Base-by-base conservation (phyloP, 2,329 filamentous ascomycete species). In the Bipolaris zeicola region DNA sequence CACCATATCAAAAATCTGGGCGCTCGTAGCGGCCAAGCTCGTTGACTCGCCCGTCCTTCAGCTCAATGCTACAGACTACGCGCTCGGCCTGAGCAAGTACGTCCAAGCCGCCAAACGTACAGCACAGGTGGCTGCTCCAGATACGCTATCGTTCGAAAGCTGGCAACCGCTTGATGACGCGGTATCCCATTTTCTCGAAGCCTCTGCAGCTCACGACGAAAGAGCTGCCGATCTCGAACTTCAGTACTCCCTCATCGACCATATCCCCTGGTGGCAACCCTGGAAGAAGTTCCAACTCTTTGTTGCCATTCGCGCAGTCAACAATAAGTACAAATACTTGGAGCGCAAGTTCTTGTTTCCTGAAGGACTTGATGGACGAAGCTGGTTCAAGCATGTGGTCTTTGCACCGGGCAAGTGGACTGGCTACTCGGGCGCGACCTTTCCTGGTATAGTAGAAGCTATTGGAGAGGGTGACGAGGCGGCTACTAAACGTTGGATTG, bases 341-440 rank as follows among this genome's bases (percentile, higher is more conserved):
- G 94, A 98, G 75, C 83, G 92, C 14, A 82, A 87, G 48, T 96
- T 97, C 76, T 68, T 97, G 60, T 89, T 91, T 67, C 78, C 85
- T 4, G 81, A 83, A 3, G 94, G 94, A 0, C 78, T 98, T 18
- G 93, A 96, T 72, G 86, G 87, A 1, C 81, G 94, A 57, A 80
- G 81, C 22, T 97, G 92, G 92, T 98, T 94, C 80, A 97, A 97
- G 79, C 94, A 97, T 69, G 89, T 96, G 2, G 89, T 97, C 1
- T 97, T 96, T 76, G 93, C 93, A 1, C 93, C 93, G 0, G 93
- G 93, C 0, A 75, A 94, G 45, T 96, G 92, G 92, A 96, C 92
- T 0, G 93, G 93, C 0, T 97, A 97, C 75, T 81, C 92, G 0
- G 93, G 92, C 3, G 86, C 83, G 3, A 87, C 86, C 7, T 89